Conservation (phyloP, 495 filamentous ascomycete species). For the Penicillium crystallinum region DNA sequence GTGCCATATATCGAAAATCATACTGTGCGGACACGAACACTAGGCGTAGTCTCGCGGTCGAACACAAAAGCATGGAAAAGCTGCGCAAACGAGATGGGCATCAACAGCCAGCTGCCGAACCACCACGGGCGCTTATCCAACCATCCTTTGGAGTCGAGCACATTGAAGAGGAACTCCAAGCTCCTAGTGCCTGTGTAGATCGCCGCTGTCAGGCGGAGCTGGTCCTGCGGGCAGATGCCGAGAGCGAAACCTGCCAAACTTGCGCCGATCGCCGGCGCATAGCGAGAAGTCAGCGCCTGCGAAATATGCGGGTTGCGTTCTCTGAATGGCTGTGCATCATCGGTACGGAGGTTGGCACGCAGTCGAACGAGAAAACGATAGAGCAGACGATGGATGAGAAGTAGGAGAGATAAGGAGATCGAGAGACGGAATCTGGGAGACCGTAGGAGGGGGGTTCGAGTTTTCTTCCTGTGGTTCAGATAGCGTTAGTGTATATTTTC, state of each 20-base stretch:
- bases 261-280: slow-evolving; percentile 83
- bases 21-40: slow-evolving; percentile 31
- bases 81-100: slow-evolving; percentile 88
- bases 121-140: slow-evolving; percentile 74
- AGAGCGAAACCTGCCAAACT: slow-evolving; percentile 78
- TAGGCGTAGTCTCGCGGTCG: slow-evolving; percentile 82
- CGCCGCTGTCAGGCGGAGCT: slow-evolving; percentile 71
- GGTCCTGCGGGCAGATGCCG: slow-evolving; percentile 69
- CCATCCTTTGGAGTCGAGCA: slow-evolving; percentile 72
- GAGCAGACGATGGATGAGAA: slow-evolving; percentile 82
- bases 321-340: slow-evolving; percentile 70
- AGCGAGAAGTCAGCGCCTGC: slow-evolving; percentile 66
- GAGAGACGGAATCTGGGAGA: slow-evolving; percentile 73
- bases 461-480: slow-evolving; percentile 26
- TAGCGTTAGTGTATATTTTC: not conserved
- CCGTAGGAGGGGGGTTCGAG: slow-evolving; percentile 53
- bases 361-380: slow-evolving; percentile 85
- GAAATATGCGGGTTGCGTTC: slow-evolving; percentile 74
- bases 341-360: slow-evolving; percentile 68
- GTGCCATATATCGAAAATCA: not conserved
- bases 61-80: slow-evolving; percentile 89
- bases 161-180: slow-evolving; percentile 82
- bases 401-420: slow-evolving; percentile 72
- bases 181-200: slow-evolving; percentile 75
- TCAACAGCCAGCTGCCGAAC: slow-evolving; percentile 95